phyloP scores from a whole-genome alignment of 2,329 filamentous ascomycete genomes.

The Aspergillus terreus region DNA sequence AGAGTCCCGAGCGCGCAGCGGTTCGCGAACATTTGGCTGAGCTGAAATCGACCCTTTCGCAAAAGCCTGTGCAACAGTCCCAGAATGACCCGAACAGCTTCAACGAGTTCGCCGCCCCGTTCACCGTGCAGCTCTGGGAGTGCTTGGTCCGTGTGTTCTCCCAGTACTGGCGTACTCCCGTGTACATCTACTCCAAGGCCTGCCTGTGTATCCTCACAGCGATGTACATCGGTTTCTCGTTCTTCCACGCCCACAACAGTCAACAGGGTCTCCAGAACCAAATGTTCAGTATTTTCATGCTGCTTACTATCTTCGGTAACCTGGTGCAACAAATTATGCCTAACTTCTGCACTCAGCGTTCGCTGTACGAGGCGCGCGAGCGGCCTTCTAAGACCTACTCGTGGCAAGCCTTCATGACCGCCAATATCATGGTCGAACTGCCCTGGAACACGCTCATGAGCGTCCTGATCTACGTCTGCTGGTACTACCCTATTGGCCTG shows the following conservation, averaged over 20 bases:
- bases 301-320: slow-evolving; percentile 11
- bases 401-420: slow-evolving; percentile 82
- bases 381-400: slow-evolving; percentile 77
- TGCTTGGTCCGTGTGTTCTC: slow-evolving; percentile 72
- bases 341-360: slow-evolving; percentile 73
- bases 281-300: slow-evolving; percentile 53
- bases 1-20: slow-evolving; percentile 50
- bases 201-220: slow-evolving; percentile 53
- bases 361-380: slow-evolving; percentile 78
- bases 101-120: slow-evolving; percentile 63
- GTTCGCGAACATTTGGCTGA: slow-evolving; percentile 47
- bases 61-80: not conserved
- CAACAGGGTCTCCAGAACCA: slow-evolving; percentile 79
- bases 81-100: slow-evolving; percentile 3
- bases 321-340: slow-evolving; percentile 62
- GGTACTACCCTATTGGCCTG: slow-evolving; percentile 1
- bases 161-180: slow-evolving; percentile 81
- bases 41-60: slow-evolving; percentile 39
- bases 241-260: slow-evolving; percentile 66
- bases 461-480: not conserved
- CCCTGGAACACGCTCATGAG: slow-evolving; percentile 50
- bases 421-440: slow-evolving; percentile 76
- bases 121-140: slow-evolving; percentile 59
- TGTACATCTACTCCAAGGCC: slow-evolving; percentile 74
- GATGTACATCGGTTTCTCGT: slow-evolving; percentile 78